phyloP scores from a whole-genome alignment of 805 yeast genomes.

The Clavispora asparagi region DNA sequence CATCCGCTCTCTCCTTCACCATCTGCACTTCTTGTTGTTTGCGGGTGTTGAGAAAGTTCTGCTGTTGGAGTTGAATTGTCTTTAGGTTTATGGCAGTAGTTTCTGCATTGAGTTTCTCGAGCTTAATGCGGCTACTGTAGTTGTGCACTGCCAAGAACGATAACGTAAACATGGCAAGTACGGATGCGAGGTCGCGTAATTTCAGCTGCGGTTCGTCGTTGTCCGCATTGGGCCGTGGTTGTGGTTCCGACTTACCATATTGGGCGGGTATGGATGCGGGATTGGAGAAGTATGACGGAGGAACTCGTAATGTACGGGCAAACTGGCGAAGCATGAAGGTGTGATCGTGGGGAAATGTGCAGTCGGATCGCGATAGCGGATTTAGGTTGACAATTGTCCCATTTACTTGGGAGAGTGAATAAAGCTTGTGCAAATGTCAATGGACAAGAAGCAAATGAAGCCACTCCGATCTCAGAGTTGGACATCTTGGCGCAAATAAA shows the following conservation, averaged over 20 bases:
- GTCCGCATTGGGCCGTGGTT: not conserved
- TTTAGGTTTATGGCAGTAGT: constrained; percentile 33
- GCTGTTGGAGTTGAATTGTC: constrained; percentile 39
- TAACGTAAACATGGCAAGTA: constrained; percentile 39
- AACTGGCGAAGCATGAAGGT: not conserved
- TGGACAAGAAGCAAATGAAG: too few relatives aligned
- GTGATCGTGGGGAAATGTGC: not conserved
- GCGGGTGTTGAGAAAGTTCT: constrained; percentile 44
- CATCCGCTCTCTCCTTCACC: constrained; percentile 46
- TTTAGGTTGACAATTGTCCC: too few relatives aligned
- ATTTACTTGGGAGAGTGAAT: too few relatives aligned
- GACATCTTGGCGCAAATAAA: too few relatives aligned
- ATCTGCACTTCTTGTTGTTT: constrained; percentile 49
- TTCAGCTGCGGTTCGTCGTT: not conserved
- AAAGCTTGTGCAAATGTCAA: too few relatives aligned
- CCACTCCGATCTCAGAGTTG: too few relatives aligned
- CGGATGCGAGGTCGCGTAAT: constrained; percentile 31
- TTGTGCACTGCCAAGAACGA: constrained; percentile 50
- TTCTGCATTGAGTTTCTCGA: constrained; percentile 32
- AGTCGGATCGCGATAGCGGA: not conserved
- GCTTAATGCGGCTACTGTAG: constrained; percentile 35
- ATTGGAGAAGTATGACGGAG: constrained; percentile 1
- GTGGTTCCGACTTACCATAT: not conserved
- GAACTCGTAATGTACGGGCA: not conserved
- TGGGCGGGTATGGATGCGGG: not conserved